Percentiles rank a stretch among this genome's conserved stretches.
Conservation (phyloP, 2,329 filamentous ascomycete species). For the Sphaerulina musiva region DNA sequence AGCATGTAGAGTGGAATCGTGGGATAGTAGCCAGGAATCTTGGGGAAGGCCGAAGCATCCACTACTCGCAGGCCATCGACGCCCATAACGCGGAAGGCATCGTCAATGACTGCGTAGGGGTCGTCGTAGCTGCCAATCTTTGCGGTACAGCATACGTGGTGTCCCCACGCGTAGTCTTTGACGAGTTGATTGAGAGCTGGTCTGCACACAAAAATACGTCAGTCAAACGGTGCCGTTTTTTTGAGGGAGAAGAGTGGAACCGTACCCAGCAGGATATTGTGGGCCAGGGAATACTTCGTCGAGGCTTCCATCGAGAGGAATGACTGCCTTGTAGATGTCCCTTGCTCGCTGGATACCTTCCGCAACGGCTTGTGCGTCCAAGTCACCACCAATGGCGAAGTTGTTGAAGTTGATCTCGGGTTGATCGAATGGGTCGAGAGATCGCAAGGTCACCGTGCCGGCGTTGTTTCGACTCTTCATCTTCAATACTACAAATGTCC, state of each 20-base stretch:
- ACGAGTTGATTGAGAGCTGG: constrained; percentile 44
- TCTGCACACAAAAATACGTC: constrained; percentile 24
- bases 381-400: constrained; percentile 41
- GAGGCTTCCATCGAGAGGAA: constrained; percentile 10
- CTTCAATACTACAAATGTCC: constrained; percentile 51
- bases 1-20: constrained; percentile 50
- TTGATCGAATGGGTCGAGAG: constrained; percentile 55
- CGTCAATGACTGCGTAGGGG: constrained; percentile 50
- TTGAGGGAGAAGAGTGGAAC: constrained; percentile 21
- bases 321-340: constrained; percentile 5
- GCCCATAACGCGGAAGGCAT: constrained; percentile 51
- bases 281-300: constrained; percentile 38
- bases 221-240: constrained; percentile 22
- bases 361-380: constrained; percentile 40
- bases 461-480: constrained; percentile 55
- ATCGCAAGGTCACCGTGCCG: constrained; percentile 56
- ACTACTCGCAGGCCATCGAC: constrained; percentile 54
- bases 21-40: constrained; percentile 48
- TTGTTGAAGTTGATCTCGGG: constrained; percentile 59
- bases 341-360: constrained; percentile 52
- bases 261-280: constrained; percentile 20
- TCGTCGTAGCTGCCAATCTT: constrained; percentile 52
- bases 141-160: constrained; percentile 52
- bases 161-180: constrained; percentile 45
- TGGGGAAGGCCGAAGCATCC: constrained; percentile 54